A percentile compares a stretch with the other conserved stretches of the same genome.
Conservation (phyloP, 2,329 filamentous ascomycete genomes). For the Colletotrichum sp. region DNA sequence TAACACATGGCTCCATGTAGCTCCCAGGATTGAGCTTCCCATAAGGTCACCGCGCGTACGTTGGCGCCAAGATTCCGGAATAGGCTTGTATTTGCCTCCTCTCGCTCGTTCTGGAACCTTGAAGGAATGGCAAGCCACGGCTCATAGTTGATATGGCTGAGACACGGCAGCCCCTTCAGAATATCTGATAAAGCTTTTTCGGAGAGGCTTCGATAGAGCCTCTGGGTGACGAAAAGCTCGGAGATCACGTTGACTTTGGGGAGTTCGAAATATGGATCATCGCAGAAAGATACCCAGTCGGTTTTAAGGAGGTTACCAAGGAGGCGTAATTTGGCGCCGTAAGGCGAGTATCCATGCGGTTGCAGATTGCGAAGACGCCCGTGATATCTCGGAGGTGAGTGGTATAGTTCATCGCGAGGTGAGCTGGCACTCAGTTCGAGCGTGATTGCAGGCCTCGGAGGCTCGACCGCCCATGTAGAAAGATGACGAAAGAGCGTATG, state of each 20-base stretch:
- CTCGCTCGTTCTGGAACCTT: background rate
- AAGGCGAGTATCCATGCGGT: background rate
- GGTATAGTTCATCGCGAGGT: background rate
- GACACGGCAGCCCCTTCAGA: background rate
- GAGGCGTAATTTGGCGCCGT: background rate
- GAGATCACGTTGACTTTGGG: background rate
- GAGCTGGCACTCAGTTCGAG: background rate
- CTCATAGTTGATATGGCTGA: background rate
- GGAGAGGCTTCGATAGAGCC: background rate
- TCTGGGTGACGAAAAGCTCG: background rate
- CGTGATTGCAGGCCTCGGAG: background rate
- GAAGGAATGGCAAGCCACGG: background rate
- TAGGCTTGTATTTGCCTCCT: background rate
- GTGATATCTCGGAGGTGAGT: background rate
- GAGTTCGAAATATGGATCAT: background rate
- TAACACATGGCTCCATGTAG: background rate
- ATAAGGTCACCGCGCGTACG: background rate
- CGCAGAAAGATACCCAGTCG: background rate
- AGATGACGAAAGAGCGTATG: background rate
- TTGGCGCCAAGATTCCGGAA: background rate
- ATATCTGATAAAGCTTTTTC: background rate
- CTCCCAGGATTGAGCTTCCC: background rate
- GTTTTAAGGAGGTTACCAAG: background rate
- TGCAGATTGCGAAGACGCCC: background rate
- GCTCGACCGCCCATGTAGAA: background rate